These are phyloP conservation scores for Harringtonia aguacate DNA, from an alignment of 2,329 filamentous ascomycete genomes.

Conservation along the genomic window DNA sequence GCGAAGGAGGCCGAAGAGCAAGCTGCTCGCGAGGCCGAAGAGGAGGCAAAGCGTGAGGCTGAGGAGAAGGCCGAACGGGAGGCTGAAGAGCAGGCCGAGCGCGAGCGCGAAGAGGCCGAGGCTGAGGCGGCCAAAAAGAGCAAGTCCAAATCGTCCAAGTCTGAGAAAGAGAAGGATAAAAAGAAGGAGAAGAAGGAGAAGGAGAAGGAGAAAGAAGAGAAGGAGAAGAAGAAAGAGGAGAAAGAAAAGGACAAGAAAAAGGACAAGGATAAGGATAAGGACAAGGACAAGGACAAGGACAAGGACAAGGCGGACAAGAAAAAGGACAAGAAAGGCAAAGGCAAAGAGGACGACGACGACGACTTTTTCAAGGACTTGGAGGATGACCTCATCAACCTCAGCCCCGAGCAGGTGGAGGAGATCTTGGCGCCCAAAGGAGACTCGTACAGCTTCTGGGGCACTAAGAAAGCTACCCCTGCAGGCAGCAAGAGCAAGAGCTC, in stretches of 20 bases:
- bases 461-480: slow-evolving; percentile 25
- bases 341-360: slow-evolving; percentile 19
- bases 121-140: slow-evolving; percentile 21
- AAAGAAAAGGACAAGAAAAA: slow-evolving; percentile 16
- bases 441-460: slow-evolving; percentile 50
- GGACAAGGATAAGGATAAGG: slow-evolving; percentile 14
- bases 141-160: slow-evolving; percentile 29
- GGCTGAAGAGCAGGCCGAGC: slow-evolving; percentile 12
- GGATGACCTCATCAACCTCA: slow-evolving; percentile 23
- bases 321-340: slow-evolving; percentile 15
- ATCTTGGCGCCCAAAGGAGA: slow-evolving; percentile 27
- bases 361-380: slow-evolving; percentile 17
- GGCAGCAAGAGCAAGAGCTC: slow-evolving; percentile 27
- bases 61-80: slow-evolving; percentile 14
- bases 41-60: slow-evolving; percentile 22
- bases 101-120: slow-evolving; percentile 21
- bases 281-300: slow-evolving; percentile 10
- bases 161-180: slow-evolving; percentile 10
- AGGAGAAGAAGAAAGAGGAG: slow-evolving; percentile 17
- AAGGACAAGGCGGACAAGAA: slow-evolving; percentile 12
- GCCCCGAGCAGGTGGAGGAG: slow-evolving; percentile 31
- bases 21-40: slow-evolving; percentile 19
- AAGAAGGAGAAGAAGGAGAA: slow-evolving; percentile 6
- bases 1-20: slow-evolving; percentile 21
- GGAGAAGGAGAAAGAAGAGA: slow-evolving; percentile 6